phyloP scores from a whole-genome alignment of 208 protist genomes.

The Wallacemonas rigidus region DNA sequence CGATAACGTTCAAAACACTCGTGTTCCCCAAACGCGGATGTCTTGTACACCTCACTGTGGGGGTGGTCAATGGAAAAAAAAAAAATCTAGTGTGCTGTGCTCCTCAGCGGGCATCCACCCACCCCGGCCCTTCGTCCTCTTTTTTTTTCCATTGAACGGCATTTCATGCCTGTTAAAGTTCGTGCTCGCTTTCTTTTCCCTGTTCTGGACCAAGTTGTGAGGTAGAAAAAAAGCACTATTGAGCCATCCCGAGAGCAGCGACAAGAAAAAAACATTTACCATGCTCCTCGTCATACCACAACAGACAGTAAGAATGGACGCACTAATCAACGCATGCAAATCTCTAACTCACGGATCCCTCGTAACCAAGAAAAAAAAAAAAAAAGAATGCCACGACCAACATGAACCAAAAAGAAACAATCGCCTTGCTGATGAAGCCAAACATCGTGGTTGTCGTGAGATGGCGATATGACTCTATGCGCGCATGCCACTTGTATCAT shows the following conservation, averaged over 20 bases:
- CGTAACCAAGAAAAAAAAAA: too few relatives aligned
- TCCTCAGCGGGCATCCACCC: background rate
- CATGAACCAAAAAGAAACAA: too few relatives aligned
- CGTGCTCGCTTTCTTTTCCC: slow-evolving; percentile 10
- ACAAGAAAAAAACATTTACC: slow-evolving; percentile 6
- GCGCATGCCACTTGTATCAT: too few relatives aligned
- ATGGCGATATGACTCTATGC: too few relatives aligned
- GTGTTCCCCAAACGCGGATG: too few relatives aligned
- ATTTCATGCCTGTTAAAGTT: background rate
- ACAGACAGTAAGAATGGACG: background rate
- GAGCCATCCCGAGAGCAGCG: background rate
- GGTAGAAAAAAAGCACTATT: slow-evolving; percentile 3
- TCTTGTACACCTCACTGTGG: too few relatives aligned
- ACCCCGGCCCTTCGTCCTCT: background rate
- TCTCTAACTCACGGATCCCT: too few relatives aligned
- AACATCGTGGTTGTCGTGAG: too few relatives aligned
- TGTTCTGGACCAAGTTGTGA: slow-evolving; percentile 6
- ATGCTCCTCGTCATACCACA: too few relatives aligned
- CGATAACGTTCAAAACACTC: too few relatives aligned
- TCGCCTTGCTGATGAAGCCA: too few relatives aligned
- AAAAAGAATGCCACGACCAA: too few relatives aligned
- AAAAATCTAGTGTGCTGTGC: background rate
- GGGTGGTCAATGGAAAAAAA: background rate
- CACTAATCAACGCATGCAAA: background rate
- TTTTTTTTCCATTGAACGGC: background rate